Conservation (phyloP, 352 stramenopile species). For the Phytophthora cactorum region DNA sequence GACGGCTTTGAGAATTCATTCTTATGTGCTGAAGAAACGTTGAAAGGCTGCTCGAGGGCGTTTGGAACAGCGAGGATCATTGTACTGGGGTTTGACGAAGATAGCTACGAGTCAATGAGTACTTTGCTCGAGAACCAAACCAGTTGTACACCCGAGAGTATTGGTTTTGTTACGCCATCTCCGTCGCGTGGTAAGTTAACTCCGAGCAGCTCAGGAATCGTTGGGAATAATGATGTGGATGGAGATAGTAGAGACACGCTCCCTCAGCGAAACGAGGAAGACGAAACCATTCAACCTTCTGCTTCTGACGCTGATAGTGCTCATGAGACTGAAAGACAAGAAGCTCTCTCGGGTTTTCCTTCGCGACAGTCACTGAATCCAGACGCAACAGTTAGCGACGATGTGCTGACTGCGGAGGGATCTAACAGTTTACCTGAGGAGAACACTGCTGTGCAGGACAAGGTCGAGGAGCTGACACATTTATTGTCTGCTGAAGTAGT, state of each 20-base stretch:
- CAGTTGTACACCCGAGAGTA: background rate
- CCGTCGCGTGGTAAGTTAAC: constrained; percentile 15
- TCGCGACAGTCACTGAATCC: constrained; percentile 15
- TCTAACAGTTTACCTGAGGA: constrained; percentile 10
- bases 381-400: constrained; percentile 2
- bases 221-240: constrained; percentile 11
- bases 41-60: constrained; percentile 46
- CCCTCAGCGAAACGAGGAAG: background rate
- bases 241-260: background rate
- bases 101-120: constrained; percentile 65
- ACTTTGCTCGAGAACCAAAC: constrained; percentile 20
- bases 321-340: constrained; percentile 3
- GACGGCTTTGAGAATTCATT: constrained; percentile 79
- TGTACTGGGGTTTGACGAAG: constrained; percentile 70
- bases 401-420: background rate
- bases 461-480: constrained; percentile 11
- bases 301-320: background rate
- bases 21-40: constrained; percentile 40
- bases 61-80: constrained; percentile 58
- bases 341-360: constrained; percentile 10
- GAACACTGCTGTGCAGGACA: constrained; percentile 4
- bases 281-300: background rate
- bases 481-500: constrained; percentile 5
- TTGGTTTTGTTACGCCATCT: constrained; percentile 7
- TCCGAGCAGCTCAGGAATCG: constrained; percentile 14